phyloP scores from a whole-genome alignment of 139 green algal species.

The Chlamydomonas sp. region DNA sequence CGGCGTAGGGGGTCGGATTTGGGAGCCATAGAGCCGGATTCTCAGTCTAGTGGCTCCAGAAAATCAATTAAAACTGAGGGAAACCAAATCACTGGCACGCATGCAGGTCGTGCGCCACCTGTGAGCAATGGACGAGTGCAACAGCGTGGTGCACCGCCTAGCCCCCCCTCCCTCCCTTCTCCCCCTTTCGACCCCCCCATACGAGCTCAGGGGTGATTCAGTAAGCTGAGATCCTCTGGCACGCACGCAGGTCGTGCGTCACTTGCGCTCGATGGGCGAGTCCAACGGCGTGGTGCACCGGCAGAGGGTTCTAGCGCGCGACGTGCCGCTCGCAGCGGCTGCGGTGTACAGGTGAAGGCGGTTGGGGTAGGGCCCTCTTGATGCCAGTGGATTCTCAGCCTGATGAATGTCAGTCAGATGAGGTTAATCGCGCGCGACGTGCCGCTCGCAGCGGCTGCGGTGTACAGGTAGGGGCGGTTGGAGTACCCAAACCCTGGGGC shows the following conservation, averaged over 20 bases:
- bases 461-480: neutral
- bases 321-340: slow-evolving; percentile 45
- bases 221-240: neutral
- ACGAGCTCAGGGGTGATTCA: no score
- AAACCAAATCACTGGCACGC: no score
- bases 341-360: neutral
- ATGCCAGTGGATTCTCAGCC: no score
- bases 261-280: slow-evolving; percentile 55
- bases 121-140: neutral
- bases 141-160: neutral
- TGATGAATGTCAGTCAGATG: no score
- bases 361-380: neutral
- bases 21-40: no score
- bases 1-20: no score
- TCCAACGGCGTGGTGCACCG: slow-evolving; percentile 48
- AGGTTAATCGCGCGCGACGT: slow-evolving; percentile 43
- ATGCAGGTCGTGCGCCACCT: no score
- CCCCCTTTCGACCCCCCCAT: no score
- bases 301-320: slow-evolving; percentile 35
- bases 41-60: no score
- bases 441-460: slow-evolving; percentile 33
- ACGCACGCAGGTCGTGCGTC: neutral
- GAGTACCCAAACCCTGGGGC: no score
- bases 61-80: no score
- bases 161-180: neutral